Base-by-base conservation (phyloP, 176 grass and related monocot genomes). In the Pontederia paniculata region DNA sequence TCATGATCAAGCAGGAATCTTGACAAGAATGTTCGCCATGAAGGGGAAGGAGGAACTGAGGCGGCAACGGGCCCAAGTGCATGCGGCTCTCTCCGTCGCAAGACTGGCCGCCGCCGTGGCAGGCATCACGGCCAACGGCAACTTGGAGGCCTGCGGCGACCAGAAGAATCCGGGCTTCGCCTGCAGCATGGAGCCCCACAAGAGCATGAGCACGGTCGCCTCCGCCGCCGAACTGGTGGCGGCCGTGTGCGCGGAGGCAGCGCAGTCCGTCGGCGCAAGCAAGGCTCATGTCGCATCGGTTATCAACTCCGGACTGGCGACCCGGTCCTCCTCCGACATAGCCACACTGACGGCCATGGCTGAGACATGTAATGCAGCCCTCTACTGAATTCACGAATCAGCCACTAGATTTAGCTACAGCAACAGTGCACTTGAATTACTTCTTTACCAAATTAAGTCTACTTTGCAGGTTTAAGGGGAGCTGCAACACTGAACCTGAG, bases 181-280 rank as follows among this genome's bases (percentile, higher is more conserved):
- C 42, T 18, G 14, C 19, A 41, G 31, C 9, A 23, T 9, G 42
- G 17, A 19, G 1, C 18, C 17, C 17, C n/a, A 60, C 9, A 17
- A 19, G 9, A 60, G 23, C 16, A 19, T 60, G 37, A 60, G 57
- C 37, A 60, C 37, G 11, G n/a, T 45, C 44, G 11, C 37, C 58
- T 60, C 58, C 8, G 58, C 58, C 18, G 58, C 58, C 44, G 58
- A 16, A 44, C 37, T 60, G 23, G 58, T 60, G 37, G 23, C 41
- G 7, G 44, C 31, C 12, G 58, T 60, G 42, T 60, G 58, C 16
- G 58, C 58, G 17, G 58, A 60, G 17, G 58, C 22, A 8, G 58
- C 17, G 11, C 37, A 60, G 44, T 60, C 31, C 15, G 13, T 60
- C 5, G 58, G 58, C 1, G 58, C 58, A 18, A 60, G 58, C 58